Base-by-base conservation (phyloP, 2,329 filamentous ascomycete genomes). In the Beauveria sp. region DNA sequence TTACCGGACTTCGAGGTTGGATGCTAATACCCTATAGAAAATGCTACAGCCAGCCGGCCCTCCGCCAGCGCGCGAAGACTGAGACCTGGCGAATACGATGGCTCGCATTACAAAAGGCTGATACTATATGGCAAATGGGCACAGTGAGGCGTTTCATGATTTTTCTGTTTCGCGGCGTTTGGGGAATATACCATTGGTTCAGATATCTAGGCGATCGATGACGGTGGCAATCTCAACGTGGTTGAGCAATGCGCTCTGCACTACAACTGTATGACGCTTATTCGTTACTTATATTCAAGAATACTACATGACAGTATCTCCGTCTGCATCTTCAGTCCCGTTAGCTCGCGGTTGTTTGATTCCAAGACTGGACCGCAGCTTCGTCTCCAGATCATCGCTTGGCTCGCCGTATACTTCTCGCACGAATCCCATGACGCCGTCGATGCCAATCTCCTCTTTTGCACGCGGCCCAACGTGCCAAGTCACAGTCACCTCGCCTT, bases 381-480 rank as follows among this genome's bases (percentile, higher is more conserved):
- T 84, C 69, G 76, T 80, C 64, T 87, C 81, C 56, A 88, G 69
- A 65, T 86, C 82, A 3, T 80, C 76, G 2, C 76, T 75, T 50
- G 77, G 76, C 8, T 77, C 77, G 1, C 80, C 83, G 70, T 85
- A 88, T 0, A 87, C 78, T 59, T 80, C 73, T 70, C 84, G 75
- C 4, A 92, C 84, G 64, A 97, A 74, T 0, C 85, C 86, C 20
- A 86, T 84, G 14, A 94, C 88, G 0, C 89, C 90, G 55, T 85
- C 81, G n/a, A 86, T 79, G 0, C 89, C 90, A 41, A 97, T 84
- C 73, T 97, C 94, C 8, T 92, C 80, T 73, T 89, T 94, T 6
- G 90, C 93, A 24, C 94, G 83, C 6, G 91, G 88, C 0, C 94
- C 94, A 16, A 97, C 84, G 61, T 89, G 84, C 82, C 91, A 99